phyloP scores from a whole-genome alignment of 306 rosid genomes.

The Fagus sylvatica region DNA sequence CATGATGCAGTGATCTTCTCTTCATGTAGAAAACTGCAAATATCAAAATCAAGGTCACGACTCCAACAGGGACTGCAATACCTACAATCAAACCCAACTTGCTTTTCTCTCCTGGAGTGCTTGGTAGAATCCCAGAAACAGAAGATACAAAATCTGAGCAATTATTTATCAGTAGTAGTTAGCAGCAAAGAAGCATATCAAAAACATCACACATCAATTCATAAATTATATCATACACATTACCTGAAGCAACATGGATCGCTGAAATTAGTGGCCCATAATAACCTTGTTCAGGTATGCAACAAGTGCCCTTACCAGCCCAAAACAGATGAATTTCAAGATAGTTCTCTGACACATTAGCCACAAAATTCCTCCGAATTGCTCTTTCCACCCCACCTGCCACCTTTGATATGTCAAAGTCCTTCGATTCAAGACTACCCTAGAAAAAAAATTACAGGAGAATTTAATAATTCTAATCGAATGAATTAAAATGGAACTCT shows the following conservation, averaged over 20 bases:
- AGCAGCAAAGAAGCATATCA: not conserved
- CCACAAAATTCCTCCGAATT: slow-evolving; percentile 28
- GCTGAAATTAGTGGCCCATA: slow-evolving; percentile 82
- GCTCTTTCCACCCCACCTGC: slow-evolving; percentile 47
- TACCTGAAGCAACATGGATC: slow-evolving; percentile 69
- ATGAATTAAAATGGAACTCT: not conserved
- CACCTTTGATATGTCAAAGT: slow-evolving; percentile 64
- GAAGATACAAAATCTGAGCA: slow-evolving; percentile 57
- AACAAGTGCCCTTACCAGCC: slow-evolving; percentile 93
- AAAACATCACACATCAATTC: not conserved
- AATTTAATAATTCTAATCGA: not conserved
- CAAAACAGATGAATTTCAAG: slow-evolving; percentile 80
- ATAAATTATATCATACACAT: not conserved
- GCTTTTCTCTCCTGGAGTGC: slow-evolving; percentile 30
- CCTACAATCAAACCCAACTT: slow-evolving; percentile 60
- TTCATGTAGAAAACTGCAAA: slow-evolving; percentile 32
- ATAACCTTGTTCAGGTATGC: slow-evolving; percentile 53
- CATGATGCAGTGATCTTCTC: slow-evolving; percentile 38
- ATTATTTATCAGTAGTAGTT: not conserved
- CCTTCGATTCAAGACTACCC: slow-evolving; percentile 57
- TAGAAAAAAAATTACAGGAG: slow-evolving; percentile 6
- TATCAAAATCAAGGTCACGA: slow-evolving; percentile 36
- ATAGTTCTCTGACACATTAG: slow-evolving; percentile 55
- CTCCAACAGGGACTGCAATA: slow-evolving; percentile 54
- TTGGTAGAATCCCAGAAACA: slow-evolving; percentile 53